Evolutionary conservation across 345 rosid species (phyloP).

Genomic region (Eucalyptus camaldulensis): DNA sequence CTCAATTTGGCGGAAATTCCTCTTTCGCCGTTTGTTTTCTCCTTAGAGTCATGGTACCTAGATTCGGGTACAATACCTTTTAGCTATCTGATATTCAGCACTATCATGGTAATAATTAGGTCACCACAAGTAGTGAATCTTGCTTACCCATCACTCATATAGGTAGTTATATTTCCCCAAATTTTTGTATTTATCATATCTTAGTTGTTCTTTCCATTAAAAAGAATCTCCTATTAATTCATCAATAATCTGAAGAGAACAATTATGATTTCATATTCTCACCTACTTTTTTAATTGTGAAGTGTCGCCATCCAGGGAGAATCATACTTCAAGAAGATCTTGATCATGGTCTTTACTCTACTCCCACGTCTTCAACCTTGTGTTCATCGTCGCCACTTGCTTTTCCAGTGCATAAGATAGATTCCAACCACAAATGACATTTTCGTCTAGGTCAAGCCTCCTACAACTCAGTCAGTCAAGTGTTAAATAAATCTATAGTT

Average conservation of each 20-base stretch:
- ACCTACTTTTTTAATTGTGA: neutral
- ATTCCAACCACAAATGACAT: neutral
- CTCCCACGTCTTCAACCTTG: neutral
- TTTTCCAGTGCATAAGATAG: too few species aligned
- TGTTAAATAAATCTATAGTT: neutral
- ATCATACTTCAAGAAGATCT: neutral
- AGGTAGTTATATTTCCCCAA: neutral
- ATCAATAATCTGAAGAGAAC: neutral
- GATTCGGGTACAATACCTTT: too few species aligned
- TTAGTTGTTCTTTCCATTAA: neutral
- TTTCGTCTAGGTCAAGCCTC: neutral
- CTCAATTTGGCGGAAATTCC: neutral
- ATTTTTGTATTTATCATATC: neutral
- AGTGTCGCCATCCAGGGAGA: neutral
- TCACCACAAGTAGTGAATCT: neutral
- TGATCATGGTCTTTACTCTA: neutral
- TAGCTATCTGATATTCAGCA: neutral
- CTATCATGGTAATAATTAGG: neutral
- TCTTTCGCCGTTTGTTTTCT: neutral
- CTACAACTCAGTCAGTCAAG: neutral
- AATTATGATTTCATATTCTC: neutral
- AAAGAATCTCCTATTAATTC: neutral
- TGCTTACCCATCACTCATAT: neutral
- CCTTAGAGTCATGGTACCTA: neutral
- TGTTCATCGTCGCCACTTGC: neutral